Evolutionary conservation across 306 rosid species (phyloP).

Genomic region (Inga leiocalycina): DNA sequence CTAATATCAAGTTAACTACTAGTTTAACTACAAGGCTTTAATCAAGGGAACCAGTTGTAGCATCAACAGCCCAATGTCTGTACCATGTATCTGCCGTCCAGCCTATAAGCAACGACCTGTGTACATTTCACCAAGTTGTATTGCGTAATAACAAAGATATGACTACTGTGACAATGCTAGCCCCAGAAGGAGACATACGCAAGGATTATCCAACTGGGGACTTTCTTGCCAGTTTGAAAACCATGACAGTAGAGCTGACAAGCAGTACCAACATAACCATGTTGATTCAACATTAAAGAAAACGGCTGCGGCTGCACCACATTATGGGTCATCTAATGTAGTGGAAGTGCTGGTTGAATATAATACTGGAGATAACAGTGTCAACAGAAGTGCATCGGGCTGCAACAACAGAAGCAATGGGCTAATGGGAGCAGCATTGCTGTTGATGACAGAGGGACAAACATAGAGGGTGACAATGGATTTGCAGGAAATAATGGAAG

Average conservation of each 20-base stretch:
- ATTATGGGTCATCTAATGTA: slow-evolving; percentile 67
- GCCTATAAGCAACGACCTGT: slow-evolving; percentile 43
- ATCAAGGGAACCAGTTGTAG: slow-evolving; percentile 49
- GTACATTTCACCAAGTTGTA: slow-evolving; percentile 45
- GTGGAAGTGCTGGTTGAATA: slow-evolving; percentile 54
- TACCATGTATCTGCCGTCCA: slow-evolving; percentile 60
- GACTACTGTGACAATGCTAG: slow-evolving; percentile 36
- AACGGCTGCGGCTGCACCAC: slow-evolving; percentile 57
- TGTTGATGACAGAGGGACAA: slow-evolving; percentile 52
- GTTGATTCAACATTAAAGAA: slow-evolving; percentile 55
- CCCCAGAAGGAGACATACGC: slow-evolving; percentile 45
- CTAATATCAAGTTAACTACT: background rate
- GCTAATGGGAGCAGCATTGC: slow-evolving; percentile 61
- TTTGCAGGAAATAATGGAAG: slow-evolving; percentile 56
- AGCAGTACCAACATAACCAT: slow-evolving; percentile 46
- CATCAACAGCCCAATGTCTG: slow-evolving; percentile 49
- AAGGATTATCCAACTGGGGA: slow-evolving; percentile 46
- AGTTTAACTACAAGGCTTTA: background rate
- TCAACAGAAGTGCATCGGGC: slow-evolving; percentile 69
- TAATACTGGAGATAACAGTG: slow-evolving; percentile 54
- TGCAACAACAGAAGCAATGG: slow-evolving; percentile 79
- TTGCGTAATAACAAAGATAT: slow-evolving; percentile 41
- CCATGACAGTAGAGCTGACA: slow-evolving; percentile 39
- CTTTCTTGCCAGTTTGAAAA: slow-evolving; percentile 47
- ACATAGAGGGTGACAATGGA: slow-evolving; percentile 56